These are phyloP conservation scores for Alternaria consortialis DNA, from an alignment of 2,329 filamentous ascomycete species.

Conservation along the genomic window DNA sequence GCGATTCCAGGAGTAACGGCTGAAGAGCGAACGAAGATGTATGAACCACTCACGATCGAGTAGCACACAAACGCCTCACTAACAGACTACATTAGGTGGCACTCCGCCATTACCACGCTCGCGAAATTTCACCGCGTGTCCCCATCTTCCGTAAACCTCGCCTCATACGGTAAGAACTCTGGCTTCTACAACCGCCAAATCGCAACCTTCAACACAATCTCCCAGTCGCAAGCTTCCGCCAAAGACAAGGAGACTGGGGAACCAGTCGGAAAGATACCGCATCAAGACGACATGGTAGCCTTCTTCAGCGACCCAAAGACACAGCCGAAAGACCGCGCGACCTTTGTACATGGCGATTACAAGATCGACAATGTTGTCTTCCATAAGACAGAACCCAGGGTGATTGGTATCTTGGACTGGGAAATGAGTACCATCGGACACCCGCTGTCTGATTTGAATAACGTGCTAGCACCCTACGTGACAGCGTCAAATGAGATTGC, in stretches of 20 bases:
- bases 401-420: constrained; percentile 91
- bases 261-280: constrained; percentile 81
- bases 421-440: constrained; percentile 99
- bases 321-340: constrained; percentile 80
- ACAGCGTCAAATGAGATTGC: constrained; percentile 52
- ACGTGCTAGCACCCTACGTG: constrained; percentile 67
- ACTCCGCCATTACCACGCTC: constrained; percentile 81
- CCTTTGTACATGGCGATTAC: constrained; percentile 93
- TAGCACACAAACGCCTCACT: neutral
- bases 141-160: constrained; percentile 72
- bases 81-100: constrained; percentile 69
- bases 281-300: constrained; percentile 79
- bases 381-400: constrained; percentile 84
- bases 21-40: constrained; percentile 76
- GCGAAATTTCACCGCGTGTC: constrained; percentile 84
- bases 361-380: constrained; percentile 78
- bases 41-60: constrained; percentile 2
- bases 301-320: constrained; percentile 76
- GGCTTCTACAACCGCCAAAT: constrained; percentile 91
- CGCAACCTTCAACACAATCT: constrained; percentile 81
- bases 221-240: constrained; percentile 76
- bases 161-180: constrained; percentile 73
- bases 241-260: constrained; percentile 79
- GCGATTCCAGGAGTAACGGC: constrained; percentile 76
- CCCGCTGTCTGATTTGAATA: constrained; percentile 88